Percentiles rank a stretch among this genome's conserved stretches.
Evolutionary conservation across 306 rosid genomes (phyloP).

Genomic region (Rubus parviflorus): DNA sequence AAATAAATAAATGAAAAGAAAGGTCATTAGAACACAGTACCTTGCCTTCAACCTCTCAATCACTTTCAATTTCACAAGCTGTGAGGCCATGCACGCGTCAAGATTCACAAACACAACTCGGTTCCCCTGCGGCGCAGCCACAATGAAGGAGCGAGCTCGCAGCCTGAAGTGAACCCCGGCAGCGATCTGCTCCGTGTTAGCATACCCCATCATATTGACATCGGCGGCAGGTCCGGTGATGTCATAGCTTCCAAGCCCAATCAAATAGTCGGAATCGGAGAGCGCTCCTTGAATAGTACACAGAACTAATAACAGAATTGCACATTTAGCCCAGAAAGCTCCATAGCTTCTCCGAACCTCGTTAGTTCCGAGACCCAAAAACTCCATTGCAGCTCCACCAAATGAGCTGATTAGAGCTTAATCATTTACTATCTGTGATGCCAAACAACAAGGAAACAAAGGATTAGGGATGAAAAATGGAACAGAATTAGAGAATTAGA

Average conservation of each 20-base stretch:
- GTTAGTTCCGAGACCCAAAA: neutral
- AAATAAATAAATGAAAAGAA: neutral
- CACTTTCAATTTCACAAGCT: slow-evolving; percentile 71
- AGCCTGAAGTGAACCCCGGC: slow-evolving; percentile 85
- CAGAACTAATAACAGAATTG: slow-evolving; percentile 15
- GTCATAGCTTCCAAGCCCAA: slow-evolving; percentile 90
- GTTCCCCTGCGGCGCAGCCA: slow-evolving; percentile 67
- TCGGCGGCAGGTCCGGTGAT: slow-evolving; percentile 98
- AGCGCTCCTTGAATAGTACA: slow-evolving; percentile 9
- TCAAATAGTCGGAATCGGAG: slow-evolving; percentile 59
- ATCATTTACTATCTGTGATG: slow-evolving; percentile 2
- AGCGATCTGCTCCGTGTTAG: slow-evolving; percentile 63
- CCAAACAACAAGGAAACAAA: neutral
- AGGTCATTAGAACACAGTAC: slow-evolving; percentile 36
- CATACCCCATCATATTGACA: slow-evolving; percentile 95
- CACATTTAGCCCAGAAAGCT: slow-evolving; percentile 30
- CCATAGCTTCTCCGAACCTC: slow-evolving; percentile 17
- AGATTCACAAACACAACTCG: slow-evolving; percentile 85
- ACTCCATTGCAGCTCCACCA: slow-evolving; percentile 34
- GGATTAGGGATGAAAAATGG: neutral
- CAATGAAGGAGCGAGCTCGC: slow-evolving; percentile 76
- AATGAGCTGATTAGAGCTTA: slow-evolving; percentile 9
- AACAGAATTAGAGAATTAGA: neutral
- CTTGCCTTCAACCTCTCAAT: slow-evolving; percentile 80
- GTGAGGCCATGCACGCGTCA: slow-evolving; percentile 96